A percentile compares a stretch with the other conserved stretches of the same genome.
These are phyloP conservation scores for Pseudopyrenochaeta lycopersici DNA, from an alignment of 2,329 filamentous ascomycete species.

Conservation along the genomic window DNA sequence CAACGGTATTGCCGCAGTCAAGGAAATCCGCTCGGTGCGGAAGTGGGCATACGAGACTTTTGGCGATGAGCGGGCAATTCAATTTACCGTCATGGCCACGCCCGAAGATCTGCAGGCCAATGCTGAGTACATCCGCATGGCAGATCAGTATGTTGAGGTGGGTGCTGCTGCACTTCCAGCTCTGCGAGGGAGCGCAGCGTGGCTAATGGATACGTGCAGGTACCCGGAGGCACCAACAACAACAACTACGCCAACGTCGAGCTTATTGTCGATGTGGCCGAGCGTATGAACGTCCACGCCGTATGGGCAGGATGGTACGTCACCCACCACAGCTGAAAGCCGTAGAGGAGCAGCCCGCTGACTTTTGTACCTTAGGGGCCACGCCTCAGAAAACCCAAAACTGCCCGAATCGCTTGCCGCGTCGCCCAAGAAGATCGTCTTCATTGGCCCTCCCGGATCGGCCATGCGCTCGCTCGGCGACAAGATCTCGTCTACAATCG, in stretches of 20 bases:
- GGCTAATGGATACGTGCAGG: conserved; percentile 56
- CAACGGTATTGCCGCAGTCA: conserved; percentile 99
- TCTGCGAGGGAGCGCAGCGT: conserved; percentile 1
- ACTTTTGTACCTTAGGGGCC: conserved; percentile 62
- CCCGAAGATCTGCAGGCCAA: conserved; percentile 97
- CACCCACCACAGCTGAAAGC: background rate
- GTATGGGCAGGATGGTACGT: conserved; percentile 98
- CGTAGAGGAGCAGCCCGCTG: conserved; percentile 13
- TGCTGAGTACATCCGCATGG: conserved; percentile 99
- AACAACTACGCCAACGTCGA: conserved; percentile 99
- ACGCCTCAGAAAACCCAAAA: conserved; percentile 98
- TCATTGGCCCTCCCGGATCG: conserved; percentile 96
- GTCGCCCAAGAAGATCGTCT: conserved; percentile 98
- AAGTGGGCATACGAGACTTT: conserved; percentile 99
- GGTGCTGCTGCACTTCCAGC: conserved; percentile 23
- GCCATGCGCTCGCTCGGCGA: conserved; percentile 99
- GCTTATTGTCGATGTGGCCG: conserved; percentile 97
- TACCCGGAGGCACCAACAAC: conserved; percentile 98
- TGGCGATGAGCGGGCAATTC: conserved; percentile 96
- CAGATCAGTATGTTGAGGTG: conserved; percentile 96
- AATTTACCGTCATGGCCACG: conserved; percentile 99
- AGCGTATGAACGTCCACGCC: conserved; percentile 97
- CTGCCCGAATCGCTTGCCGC: conserved; percentile 94
- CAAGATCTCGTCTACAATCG: conserved; percentile 99
- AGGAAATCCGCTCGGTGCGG: conserved; percentile 97